Evolutionary conservation across 257 asterid genomes (phyloP), one percentile per base, ranked within the genome.

Genomic region (Lycium ferocissimum): DNA sequence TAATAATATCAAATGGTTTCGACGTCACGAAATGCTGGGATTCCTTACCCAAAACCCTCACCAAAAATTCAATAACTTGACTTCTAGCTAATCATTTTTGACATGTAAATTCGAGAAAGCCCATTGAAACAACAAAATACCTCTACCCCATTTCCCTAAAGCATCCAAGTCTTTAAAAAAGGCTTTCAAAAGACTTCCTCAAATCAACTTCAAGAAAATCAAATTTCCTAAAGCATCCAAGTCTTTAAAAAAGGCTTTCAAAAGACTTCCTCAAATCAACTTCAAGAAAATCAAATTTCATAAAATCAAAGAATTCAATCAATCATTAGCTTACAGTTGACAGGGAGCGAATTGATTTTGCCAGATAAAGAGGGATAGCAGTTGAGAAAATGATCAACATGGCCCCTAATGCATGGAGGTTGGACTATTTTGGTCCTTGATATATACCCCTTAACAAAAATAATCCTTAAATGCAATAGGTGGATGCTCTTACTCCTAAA

Each of bases 81-180:
- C 89, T 87, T 95, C 99, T 84, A 95, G 70, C 56, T 80, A 84
- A 71, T 88, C 94, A 84, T 90, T 87, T 65, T 87, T 58, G 40
- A 79, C 89, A 83, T 87, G 88, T 84, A 86, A 65, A 85, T 92
- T 91, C 54, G 86, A 83, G 83, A 96, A 91, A 89, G 91, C 87
- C 98, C 98, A 96, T 84, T 96, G 97, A 87, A 93, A 94, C 92
- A 94, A 82, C 89, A 91, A 12, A 81, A 94, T 88, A 40, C 98
- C 95, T 89, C 88, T 91, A 56, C 91, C 95, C 89, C 91, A 85
- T 70, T 84, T 78, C 0, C 94, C 94, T 17, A 90, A 88, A 81
- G 91, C 47, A 83, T 93, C 98, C 94, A 40, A 40, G 3, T 6
- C 45, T 40, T 40, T 40, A 40, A 40, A 40, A 40, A 40, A 40